These are phyloP conservation scores for Stachybotrys elegans DNA, from an alignment of 2,329 filamentous ascomycete genomes.

Conservation along the genomic window DNA sequence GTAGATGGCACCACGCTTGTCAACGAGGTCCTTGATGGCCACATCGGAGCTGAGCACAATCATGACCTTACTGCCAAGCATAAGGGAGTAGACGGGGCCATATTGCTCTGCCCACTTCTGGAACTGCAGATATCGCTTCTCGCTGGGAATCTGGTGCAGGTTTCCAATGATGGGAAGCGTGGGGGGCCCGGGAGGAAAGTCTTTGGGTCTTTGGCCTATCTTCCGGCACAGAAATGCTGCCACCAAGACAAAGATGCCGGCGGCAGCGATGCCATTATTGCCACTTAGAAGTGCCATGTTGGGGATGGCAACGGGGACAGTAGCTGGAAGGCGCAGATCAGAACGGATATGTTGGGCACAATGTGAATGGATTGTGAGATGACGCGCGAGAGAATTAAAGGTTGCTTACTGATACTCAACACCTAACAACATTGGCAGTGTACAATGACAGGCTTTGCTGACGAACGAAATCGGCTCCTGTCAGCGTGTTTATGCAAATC, in stretches of 20 bases:
- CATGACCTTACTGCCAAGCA: conserved; percentile 41
- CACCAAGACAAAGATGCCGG: not conserved
- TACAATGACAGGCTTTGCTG: too few species aligned
- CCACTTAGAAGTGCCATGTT: not conserved
- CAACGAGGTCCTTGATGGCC: conserved; percentile 46
- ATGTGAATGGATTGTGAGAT: too few species aligned
- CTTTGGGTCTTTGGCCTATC: conserved; percentile 3
- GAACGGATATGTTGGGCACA: too few species aligned
- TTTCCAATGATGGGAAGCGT: conserved; percentile 48
- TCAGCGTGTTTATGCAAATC: too few species aligned
- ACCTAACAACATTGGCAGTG: too few species aligned
- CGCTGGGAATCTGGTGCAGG: conserved; percentile 40
- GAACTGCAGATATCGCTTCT: conserved; percentile 39
- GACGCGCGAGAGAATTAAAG: too few species aligned
- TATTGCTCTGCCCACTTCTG: conserved; percentile 48
- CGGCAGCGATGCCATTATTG: not conserved
- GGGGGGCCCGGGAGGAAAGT: conserved; percentile 38
- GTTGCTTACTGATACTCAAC: too few species aligned
- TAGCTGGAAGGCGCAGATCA: too few species aligned
- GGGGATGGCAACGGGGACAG: too few species aligned
- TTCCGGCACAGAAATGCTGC: not conserved
- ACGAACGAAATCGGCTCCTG: too few species aligned
- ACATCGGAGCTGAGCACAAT: conserved; percentile 40
- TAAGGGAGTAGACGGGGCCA: conserved; percentile 44
- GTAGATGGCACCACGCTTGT: conserved; percentile 44